A percentile compares a stretch with the other conserved stretches of the same genome.
These are phyloP conservation scores for Tylopilus sp. DNA, from an alignment of 1,284 basidiomycete genomes.

Conservation along the genomic window DNA sequence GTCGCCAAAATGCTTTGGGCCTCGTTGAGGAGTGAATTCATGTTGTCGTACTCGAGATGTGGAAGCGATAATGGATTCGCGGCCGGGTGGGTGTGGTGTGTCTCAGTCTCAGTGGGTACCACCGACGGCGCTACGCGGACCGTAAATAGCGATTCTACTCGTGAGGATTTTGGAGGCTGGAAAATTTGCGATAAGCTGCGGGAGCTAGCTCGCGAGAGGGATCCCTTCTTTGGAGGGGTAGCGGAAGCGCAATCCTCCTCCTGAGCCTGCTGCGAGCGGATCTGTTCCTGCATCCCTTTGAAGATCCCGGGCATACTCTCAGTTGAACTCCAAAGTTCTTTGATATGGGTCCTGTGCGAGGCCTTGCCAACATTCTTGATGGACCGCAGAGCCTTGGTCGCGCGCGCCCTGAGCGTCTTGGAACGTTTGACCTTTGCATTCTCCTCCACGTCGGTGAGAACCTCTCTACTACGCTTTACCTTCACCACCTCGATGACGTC, in stretches of 20 bases:
- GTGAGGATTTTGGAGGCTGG: constrained; percentile 16
- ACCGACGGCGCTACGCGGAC: constrained; percentile 3
- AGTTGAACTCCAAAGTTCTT: constrained; percentile 37
- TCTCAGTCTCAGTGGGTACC: constrained; percentile 6
- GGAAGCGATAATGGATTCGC: constrained; percentile 10
- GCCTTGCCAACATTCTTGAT: constrained; percentile 50
- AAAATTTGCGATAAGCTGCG: constrained; percentile 28
- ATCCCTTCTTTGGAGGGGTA: constrained; percentile 9
- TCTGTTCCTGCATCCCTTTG: constrained; percentile 25
- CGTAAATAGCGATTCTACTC: constrained; percentile 10
- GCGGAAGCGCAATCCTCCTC: constrained; percentile 4
- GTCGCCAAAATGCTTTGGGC: constrained; percentile 16
- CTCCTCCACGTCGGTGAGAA: constrained; percentile 25
- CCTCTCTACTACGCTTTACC: constrained; percentile 46
- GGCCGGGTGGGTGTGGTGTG: constrained; percentile 1
- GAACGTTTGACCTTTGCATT: constrained; percentile 40
- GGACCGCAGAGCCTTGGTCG: constrained; percentile 57
- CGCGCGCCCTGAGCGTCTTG: constrained; percentile 53
- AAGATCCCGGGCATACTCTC: constrained; percentile 28
- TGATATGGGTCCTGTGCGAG: constrained; percentile 36
- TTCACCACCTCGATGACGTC: constrained; percentile 68
- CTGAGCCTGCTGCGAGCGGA: constrained; percentile 12
- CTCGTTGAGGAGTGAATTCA: constrained; percentile 9
- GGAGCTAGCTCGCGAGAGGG: constrained; percentile 21
- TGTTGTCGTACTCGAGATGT: constrained; percentile 5